Conservation (phyloP, 1,139 yeast species). For the Blastobotrys arbuscula region DNA sequence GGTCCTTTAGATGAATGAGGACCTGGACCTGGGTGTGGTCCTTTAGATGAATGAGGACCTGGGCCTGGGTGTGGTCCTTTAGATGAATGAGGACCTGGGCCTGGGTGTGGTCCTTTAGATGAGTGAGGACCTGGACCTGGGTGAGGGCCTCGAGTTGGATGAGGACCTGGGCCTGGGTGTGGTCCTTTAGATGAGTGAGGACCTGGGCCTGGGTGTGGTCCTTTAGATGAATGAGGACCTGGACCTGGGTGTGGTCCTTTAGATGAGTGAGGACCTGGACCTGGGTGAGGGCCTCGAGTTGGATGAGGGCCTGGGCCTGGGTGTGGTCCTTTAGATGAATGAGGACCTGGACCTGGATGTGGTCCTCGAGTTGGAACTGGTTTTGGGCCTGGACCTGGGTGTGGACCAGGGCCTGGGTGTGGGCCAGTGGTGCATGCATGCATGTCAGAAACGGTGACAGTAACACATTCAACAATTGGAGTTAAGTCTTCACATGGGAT, state of each 20-base stretch:
- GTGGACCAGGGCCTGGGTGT: background rate
- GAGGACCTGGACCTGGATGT: background rate
- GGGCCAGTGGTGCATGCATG: background rate
- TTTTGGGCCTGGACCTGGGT: background rate
- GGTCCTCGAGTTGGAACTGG: background rate
- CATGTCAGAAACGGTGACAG: background rate
- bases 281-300: background rate
- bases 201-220: background rate
- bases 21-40: background rate
- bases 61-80: conserved; percentile 1
- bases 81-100: background rate
- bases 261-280: background rate
- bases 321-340: background rate
- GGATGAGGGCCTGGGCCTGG: background rate
- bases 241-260: background rate
- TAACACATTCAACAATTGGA: background rate
- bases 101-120: background rate
- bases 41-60: background rate
- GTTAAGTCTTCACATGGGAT: background rate
- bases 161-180: background rate
- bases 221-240: background rate
- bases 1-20: too few species aligned
- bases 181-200: background rate
- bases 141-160: background rate
- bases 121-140: background rate